A percentile compares a stretch with the other conserved stretches of the same genome.
Conservation (phyloP, 2,329 filamentous ascomycete species). For the Colletotrichum musae region DNA sequence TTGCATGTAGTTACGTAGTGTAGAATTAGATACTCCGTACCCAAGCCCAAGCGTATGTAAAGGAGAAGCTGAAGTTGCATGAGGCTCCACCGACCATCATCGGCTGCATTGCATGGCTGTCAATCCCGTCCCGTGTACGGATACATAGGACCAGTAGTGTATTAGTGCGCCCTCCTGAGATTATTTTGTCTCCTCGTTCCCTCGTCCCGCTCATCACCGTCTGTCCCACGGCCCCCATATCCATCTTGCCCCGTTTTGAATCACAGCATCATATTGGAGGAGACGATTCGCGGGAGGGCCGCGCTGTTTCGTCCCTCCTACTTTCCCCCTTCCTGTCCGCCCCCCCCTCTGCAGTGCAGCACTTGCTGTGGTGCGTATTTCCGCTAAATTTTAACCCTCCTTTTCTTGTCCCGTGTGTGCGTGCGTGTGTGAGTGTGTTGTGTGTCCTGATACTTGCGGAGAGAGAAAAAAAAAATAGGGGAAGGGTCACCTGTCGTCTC, state of each 20-base stretch:
- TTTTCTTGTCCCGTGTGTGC: constrained; percentile 1
- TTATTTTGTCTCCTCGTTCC: constrained; percentile 35
- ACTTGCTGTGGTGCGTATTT: constrained; percentile 3
- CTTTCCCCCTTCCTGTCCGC: background rate
- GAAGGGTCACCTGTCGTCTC: constrained; percentile 24
- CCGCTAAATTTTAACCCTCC: constrained; percentile 19
- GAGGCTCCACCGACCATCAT: constrained; percentile 22
- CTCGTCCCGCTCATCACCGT: constrained; percentile 26
- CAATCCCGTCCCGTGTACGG: constrained; percentile 13
- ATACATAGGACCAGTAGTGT: too few species aligned
- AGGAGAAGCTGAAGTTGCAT: constrained; percentile 16
- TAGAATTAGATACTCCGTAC: background rate
- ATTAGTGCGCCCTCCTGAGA: constrained; percentile 21
- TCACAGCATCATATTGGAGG: constrained; percentile 29
- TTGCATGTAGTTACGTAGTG: background rate
- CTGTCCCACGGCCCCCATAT: constrained; percentile 35
- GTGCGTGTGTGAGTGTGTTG: background rate
- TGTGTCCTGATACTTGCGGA: constrained; percentile 6
- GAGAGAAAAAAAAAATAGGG: constrained; percentile 16
- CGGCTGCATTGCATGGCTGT: constrained; percentile 29
- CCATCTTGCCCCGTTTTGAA: constrained; percentile 35
- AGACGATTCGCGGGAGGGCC: background rate
- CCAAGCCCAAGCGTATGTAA: background rate
- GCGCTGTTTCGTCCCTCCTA: constrained; percentile 25
- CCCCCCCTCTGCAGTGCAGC: background rate